Conservation (phyloP, 352 stramenopile genomes). For the Plasmopara viticola region DNA sequence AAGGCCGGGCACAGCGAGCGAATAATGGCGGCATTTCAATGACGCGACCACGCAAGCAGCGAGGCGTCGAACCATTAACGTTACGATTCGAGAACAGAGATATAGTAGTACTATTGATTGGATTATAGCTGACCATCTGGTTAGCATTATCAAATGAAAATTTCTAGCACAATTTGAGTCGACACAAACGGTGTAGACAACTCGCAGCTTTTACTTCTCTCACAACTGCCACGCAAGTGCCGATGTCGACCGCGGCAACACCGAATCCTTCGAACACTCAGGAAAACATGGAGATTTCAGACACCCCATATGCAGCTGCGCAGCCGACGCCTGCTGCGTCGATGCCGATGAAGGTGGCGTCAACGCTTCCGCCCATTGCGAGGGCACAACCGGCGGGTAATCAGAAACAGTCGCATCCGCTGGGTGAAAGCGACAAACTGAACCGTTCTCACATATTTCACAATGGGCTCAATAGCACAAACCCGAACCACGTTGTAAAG, state of each 20-base stretch:
- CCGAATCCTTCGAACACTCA: conserved; percentile 2
- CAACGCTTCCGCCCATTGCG: conserved; percentile 37
- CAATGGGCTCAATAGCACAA: conserved; percentile 5
- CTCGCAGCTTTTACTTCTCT: neutral
- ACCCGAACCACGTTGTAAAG: conserved; percentile 29
- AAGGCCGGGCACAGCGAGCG: conserved; percentile 21
- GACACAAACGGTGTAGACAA: conserved; percentile 3
- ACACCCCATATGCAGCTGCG: conserved; percentile 29
- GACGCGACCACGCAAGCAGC: neutral
- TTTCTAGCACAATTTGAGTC: conserved; percentile 3
- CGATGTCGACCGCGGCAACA: conserved; percentile 2
- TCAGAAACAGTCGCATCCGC: conserved; percentile 30
- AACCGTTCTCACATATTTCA: conserved; percentile 7
- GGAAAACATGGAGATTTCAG: conserved; percentile 15
- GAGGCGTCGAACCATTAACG: conserved; percentile 2
- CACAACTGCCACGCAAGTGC: neutral
- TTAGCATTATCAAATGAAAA: neutral
- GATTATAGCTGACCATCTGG: neutral
- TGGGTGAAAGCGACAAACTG: conserved; percentile 34
- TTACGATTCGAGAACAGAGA: neutral
- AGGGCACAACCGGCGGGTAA: conserved; percentile 32
- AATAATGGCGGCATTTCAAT: conserved; percentile 21
- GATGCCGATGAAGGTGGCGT: conserved; percentile 17
- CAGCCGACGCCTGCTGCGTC: conserved; percentile 29
- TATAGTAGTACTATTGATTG: too few relatives aligned